Evolutionary conservation across 768 basidiomycete genomes (phyloP), one percentile per base, ranked within the genome.

Genomic region (Mycena kentingensis): DNA sequence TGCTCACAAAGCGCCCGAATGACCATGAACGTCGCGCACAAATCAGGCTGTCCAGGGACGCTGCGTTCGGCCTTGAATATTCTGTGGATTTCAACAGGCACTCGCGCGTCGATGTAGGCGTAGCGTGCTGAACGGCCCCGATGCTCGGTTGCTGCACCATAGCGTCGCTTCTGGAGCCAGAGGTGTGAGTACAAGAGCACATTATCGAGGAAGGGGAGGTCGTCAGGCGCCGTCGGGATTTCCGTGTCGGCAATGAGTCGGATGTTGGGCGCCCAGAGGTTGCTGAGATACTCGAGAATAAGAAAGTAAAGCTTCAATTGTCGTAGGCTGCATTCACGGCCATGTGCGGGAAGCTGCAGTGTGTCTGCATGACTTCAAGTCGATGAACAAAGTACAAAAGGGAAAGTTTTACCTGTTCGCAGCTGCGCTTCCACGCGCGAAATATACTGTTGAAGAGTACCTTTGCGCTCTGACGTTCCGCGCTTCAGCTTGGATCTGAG

Each of bases 371-470:
- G 28, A 19, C 18, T 15, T 3, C 18, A 25, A 41, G 4, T n/a
- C 5, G 4, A 28, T 44, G 19, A 26, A 18, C 41, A 21, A 16
- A 29, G 37, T 4, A 39, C 52, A 15, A 0, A 61, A 42, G 12
- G 5, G 38, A 32, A 32, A 42, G 52, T 2, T 1, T 28, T 39
- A 45, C 52, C n/a, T n/a, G n/a, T n/a, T n/a, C n/a, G n/a, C n/a
- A n/a, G n/a, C n/a, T n/a, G n/a, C 3, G 52, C 37, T n/a, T 35
- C 31, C 25, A 60, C 46, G 12, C 32, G 28, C 1, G 53, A 42
- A 10, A 59, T 42, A 38, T 58, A 58, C 26, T 58, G 47, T 26
- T 54, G 49, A 10, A 61, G 49, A 1, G 60, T 59, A 7, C 60
- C 60, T 19, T 50, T 41, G 16, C 50, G 50, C 21, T 60, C 55